Conservation (phyloP, 176 grass and related monocot genomes). For the Alopecurus myosuroides region DNA sequence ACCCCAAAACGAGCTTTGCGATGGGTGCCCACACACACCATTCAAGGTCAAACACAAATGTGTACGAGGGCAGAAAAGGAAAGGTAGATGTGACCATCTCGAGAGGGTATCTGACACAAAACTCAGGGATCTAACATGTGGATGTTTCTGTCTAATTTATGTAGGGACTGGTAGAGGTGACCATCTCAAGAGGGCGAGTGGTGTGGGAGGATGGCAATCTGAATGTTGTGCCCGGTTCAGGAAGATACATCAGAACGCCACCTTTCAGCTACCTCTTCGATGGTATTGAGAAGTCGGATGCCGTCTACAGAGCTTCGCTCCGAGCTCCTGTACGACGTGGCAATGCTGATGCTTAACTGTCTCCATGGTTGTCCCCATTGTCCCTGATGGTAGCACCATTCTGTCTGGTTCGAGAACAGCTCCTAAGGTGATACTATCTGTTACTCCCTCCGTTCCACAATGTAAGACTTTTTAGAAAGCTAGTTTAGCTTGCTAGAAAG, state of each 20-base stretch:
- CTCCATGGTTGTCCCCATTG: neutral
- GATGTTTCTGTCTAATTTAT: neutral
- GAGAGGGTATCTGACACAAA: neutral
- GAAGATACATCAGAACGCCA: conserved; percentile 61
- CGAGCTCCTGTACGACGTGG: conserved; percentile 58
- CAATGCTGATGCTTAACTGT: conserved; percentile 30
- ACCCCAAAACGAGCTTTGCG: conserved; percentile 66
- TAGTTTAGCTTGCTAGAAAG: too few relatives aligned
- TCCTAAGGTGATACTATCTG: neutral
- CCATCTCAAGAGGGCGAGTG: conserved; percentile 74
- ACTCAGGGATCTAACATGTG: neutral
- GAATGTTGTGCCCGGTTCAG: conserved; percentile 60
- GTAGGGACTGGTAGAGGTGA: conserved; percentile 90
- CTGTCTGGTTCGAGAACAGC: conserved; percentile 12
- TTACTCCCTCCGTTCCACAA: too few relatives aligned
- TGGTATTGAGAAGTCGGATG: conserved; percentile 73
- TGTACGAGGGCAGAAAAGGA: conserved; percentile 74
- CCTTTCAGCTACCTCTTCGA: conserved; percentile 87
- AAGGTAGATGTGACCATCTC: too few relatives aligned
- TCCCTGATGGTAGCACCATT: neutral
- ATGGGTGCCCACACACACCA: conserved; percentile 63
- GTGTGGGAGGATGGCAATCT: conserved; percentile 76
- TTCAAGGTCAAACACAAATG: conserved; percentile 82
- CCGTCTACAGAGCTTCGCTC: conserved; percentile 60
- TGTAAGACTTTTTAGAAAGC: too few relatives aligned